These are phyloP conservation scores for Gymnopilus junonius DNA, from an alignment of 768 basidiomycete species.

Conservation along the genomic window DNA sequence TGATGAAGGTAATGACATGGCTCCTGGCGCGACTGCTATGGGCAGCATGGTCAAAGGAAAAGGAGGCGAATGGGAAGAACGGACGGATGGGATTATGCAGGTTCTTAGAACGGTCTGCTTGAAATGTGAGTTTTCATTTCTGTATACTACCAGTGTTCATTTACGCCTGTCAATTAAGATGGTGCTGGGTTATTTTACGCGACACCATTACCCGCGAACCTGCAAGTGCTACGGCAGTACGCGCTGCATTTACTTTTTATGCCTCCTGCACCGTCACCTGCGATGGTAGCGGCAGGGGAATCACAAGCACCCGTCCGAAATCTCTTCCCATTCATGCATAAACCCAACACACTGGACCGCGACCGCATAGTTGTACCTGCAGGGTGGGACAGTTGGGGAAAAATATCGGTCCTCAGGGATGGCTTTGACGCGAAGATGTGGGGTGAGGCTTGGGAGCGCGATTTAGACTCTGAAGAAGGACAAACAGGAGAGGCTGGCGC, in stretches of 20 bases:
- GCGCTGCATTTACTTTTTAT: slow-evolving; percentile 81
- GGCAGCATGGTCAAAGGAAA: slow-evolving; percentile 92
- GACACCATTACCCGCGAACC: slow-evolving; percentile 76
- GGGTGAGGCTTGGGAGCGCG: slow-evolving; percentile 82
- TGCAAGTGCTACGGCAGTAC: slow-evolving; percentile 81
- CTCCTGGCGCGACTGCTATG: slow-evolving; percentile 80
- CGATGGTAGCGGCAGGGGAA: slow-evolving; percentile 60
- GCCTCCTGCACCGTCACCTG: slow-evolving; percentile 76
- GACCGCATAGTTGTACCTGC: slow-evolving; percentile 91
- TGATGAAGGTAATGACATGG: slow-evolving; percentile 77
- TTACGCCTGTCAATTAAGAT: slow-evolving; percentile 52
- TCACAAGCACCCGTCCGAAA: slow-evolving; percentile 72
- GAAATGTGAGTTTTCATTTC: slow-evolving; percentile 67
- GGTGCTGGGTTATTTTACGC: slow-evolving; percentile 94
- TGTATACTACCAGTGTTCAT: not conserved
- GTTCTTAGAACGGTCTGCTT: slow-evolving; percentile 91
- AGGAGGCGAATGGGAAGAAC: slow-evolving; percentile 93
- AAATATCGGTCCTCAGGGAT: slow-evolving; percentile 88
- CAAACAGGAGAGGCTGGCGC: slow-evolving; percentile 59
- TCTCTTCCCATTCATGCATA: slow-evolving; percentile 84
- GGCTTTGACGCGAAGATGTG: slow-evolving; percentile 85
- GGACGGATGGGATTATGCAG: slow-evolving; percentile 95
- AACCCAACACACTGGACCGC: slow-evolving; percentile 91
- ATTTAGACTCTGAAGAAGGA: slow-evolving; percentile 55
- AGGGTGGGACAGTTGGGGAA: slow-evolving; percentile 99